phyloP scores from a whole-genome alignment of 1,284 basidiomycete genomes.

The Malassezia restricta region DNA sequence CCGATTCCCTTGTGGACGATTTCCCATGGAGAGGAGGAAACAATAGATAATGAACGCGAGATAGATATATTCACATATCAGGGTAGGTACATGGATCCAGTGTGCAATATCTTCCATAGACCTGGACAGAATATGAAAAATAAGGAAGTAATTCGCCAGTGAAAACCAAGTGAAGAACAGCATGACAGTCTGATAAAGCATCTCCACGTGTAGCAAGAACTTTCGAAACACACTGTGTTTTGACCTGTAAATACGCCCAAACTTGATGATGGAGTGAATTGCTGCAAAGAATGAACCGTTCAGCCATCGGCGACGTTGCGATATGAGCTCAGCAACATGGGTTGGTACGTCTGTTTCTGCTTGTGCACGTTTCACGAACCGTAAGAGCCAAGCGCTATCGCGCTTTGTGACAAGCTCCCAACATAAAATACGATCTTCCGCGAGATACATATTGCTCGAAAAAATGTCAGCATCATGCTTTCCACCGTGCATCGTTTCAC shows the following conservation, averaged over 20 bases:
- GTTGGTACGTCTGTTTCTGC: conserved; percentile 94
- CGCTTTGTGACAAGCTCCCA: conserved; percentile 91
- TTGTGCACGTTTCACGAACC: conserved; percentile 87
- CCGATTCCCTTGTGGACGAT: conserved; percentile 39
- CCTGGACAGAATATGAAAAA: conserved; percentile 37
- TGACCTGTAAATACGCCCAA: conserved; percentile 43
- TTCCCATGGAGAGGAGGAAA: conserved; percentile 44
- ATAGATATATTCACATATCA: conserved; percentile 41
- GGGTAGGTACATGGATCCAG: conserved; percentile 31
- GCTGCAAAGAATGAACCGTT: conserved; percentile 68
- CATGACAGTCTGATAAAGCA: conserved; percentile 40
- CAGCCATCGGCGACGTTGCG: conserved; percentile 77
- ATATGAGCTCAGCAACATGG: conserved; percentile 83
- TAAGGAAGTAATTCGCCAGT: conserved; percentile 22
- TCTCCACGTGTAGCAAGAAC: conserved; percentile 38
- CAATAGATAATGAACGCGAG: conserved; percentile 43
- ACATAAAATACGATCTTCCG: conserved; percentile 67
- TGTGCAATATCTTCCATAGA: conserved; percentile 19
- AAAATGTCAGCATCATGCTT: conserved; percentile 79
- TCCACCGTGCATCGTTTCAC: conserved; percentile 70
- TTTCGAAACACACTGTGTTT: conserved; percentile 36
- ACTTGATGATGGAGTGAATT: conserved; percentile 45
- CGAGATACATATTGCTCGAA: conserved; percentile 55
- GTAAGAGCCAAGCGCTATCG: conserved; percentile 79
- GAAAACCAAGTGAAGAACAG: conserved; percentile 41